These are phyloP conservation scores for Tuber indicum DNA, from an alignment of 495 filamentous ascomycete species.

Conservation along the genomic window DNA sequence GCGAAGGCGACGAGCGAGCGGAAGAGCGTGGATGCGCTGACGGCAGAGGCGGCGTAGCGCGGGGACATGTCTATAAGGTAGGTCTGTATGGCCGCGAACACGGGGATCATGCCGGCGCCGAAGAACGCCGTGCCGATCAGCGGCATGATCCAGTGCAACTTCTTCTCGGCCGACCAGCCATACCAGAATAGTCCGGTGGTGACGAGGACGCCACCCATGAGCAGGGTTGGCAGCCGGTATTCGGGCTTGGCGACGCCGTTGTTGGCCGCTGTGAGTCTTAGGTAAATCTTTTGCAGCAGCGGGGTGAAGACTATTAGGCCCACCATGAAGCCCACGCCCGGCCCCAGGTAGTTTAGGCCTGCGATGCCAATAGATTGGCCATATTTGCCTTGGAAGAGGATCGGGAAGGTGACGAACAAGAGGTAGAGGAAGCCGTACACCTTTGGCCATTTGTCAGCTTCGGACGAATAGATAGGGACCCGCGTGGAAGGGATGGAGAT, in stretches of 20 bases:
- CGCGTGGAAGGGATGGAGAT: constrained; percentile 18
- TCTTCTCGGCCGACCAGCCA: constrained; percentile 57
- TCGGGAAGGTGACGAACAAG: constrained; percentile 57
- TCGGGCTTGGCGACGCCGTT: constrained; percentile 52
- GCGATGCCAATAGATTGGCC: constrained; percentile 50
- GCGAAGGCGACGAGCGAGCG: constrained; percentile 49
- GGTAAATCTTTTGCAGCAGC: constrained; percentile 51
- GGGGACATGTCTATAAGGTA: constrained; percentile 71
- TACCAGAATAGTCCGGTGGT: constrained; percentile 55
- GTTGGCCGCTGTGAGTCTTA: constrained; percentile 49
- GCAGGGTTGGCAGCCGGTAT: constrained; percentile 55
- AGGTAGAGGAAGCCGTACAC: constrained; percentile 61
- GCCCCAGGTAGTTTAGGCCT: constrained; percentile 56
- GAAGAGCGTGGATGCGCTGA: constrained; percentile 61
- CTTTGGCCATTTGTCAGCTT: constrained; percentile 13
- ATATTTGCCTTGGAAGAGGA: constrained; percentile 52
- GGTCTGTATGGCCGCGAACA: constrained; percentile 61
- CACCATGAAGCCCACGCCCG: constrained; percentile 53
- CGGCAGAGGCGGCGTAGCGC: constrained; percentile 64
- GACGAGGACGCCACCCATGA: constrained; percentile 52
- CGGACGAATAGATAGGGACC: constrained; percentile 45
- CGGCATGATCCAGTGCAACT: constrained; percentile 55
- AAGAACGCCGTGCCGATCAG: constrained; percentile 54
- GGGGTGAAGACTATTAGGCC: constrained; percentile 49
- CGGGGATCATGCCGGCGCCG: constrained; percentile 52